phyloP scores from a whole-genome alignment of 2,329 filamentous ascomycete species.

The Scleromitrula shiraiana region DNA sequence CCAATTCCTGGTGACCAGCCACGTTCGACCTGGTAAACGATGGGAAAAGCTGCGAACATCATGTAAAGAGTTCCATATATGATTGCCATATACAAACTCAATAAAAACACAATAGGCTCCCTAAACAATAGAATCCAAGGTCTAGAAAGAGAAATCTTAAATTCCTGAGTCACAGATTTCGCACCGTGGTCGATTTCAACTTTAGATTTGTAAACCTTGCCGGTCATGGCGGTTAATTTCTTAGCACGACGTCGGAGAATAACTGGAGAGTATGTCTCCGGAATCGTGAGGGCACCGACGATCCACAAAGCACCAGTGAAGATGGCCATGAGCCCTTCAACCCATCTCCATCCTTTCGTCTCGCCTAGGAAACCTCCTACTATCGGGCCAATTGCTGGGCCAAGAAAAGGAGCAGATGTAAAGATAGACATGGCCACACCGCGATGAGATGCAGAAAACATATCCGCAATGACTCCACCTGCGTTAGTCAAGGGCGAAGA shows the following conservation, averaged over 20 bases:
- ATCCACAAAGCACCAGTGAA: slow-evolving; percentile 62
- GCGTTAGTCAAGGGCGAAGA: slow-evolving; percentile 55
- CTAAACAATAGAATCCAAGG: slow-evolving; percentile 76
- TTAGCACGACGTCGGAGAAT: slow-evolving; percentile 66
- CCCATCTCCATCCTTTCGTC: slow-evolving; percentile 67
- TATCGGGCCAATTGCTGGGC: slow-evolving; percentile 57
- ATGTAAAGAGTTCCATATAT: slow-evolving; percentile 47
- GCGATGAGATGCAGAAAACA: slow-evolving; percentile 44
- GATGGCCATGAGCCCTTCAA: slow-evolving; percentile 53
- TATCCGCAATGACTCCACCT: slow-evolving; percentile 53
- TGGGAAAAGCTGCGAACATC: slow-evolving; percentile 52
- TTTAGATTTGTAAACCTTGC: slow-evolving; percentile 60
- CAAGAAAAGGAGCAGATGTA: slow-evolving; percentile 58
- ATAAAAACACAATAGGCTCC: slow-evolving; percentile 79
- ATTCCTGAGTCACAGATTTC: slow-evolving; percentile 46
- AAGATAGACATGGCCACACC: slow-evolving; percentile 54
- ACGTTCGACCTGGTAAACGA: slow-evolving; percentile 54
- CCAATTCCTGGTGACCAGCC: slow-evolving; percentile 52
- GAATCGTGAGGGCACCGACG: slow-evolving; percentile 40
- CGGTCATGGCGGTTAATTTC: slow-evolving; percentile 45
- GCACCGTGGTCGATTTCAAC: slow-evolving; percentile 56
- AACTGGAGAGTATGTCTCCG: slow-evolving; percentile 55
- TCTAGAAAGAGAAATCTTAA: slow-evolving; percentile 77
- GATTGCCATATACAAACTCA: slow-evolving; percentile 55
- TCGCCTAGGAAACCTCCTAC: slow-evolving; percentile 59